Base-by-base conservation (phyloP, 139 green algal genomes). In the Volvox africanus region DNA sequence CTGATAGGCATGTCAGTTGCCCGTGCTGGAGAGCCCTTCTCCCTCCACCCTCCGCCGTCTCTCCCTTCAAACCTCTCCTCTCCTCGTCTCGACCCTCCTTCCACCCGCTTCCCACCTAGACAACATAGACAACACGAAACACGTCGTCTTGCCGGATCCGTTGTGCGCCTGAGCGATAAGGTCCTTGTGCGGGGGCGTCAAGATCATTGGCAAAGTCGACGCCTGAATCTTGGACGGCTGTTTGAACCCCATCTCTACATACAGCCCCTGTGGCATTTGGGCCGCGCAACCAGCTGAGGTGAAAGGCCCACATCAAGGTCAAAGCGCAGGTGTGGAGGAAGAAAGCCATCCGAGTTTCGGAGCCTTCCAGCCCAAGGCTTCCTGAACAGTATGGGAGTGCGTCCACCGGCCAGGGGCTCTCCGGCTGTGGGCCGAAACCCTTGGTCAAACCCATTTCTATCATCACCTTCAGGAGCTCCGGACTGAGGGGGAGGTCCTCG, bases 211-310 rank as follows among this genome's bases (percentile, higher is more conserved):
- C 87, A 99, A 95, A 69, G 98, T 99, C 65, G 95, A 94, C 32
- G 97, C 97, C 93, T 99, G 98, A 75, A 99, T 98, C 90, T 93
- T 95, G 28, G 94, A 98, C 21, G 98, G 98, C 82, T 93, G 90
- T 93, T 99, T 97, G 93, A 99, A 99, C 93, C 99, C 99, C 98
- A 99, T 99, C 93, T 99, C 97, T 0, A 93, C 97, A 94, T 99
- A 99, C 76, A 99, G 89, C 0, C 98, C 98, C 93, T 97, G 92
- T 14, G 26, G 32, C 21, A 16, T 24, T 55, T 5, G 44, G 9
- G 5, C 44, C 44, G 44, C 9, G 44, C n/a, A n/a, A 9, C 5
- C 44, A 55, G 44, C 44, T 5, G 44, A 9, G 44, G 44, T 9
- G 9, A 55, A 55, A 55, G 44, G 9, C 5, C 44, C 44, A 55